These are phyloP conservation scores for Carex parvula DNA, from an alignment of 176 grass and related monocot genomes.

Conservation along the genomic window DNA sequence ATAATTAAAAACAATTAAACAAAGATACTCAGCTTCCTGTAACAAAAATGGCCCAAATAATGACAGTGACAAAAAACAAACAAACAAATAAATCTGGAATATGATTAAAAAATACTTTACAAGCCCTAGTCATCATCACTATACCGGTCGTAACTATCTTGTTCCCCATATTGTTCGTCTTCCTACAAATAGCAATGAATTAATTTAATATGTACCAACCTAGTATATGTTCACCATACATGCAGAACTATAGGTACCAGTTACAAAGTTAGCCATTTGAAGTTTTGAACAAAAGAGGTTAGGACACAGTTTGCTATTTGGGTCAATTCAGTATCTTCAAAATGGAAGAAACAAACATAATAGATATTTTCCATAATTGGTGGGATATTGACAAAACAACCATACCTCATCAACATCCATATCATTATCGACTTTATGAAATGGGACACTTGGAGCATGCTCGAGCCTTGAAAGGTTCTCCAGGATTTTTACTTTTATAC, in stretches of 20 bases:
- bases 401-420: constrained; percentile 14
- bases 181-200: constrained; percentile 14
- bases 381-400: background rate
- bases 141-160: background rate
- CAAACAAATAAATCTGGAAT: background rate
- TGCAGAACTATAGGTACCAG: background rate
- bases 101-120: background rate
- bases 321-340: background rate
- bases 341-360: background rate
- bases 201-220: background rate
- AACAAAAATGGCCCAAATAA: background rate
- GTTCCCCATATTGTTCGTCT: constrained; percentile 9
- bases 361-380: background rate
- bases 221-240: background rate
- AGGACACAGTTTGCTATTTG: background rate
- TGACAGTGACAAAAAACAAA: background rate
- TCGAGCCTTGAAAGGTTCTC: constrained; percentile 29
- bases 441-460: constrained; percentile 11
- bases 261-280: background rate
- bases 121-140: background rate
- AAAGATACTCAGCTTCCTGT: background rate
- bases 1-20: background rate
- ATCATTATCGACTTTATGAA: constrained; percentile 9
- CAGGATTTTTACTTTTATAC: constrained; percentile 8
- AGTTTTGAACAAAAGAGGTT: background rate